Evolutionary conservation across 2,329 filamentous ascomycete species (phyloP).

Genomic region (Paradendryphiella salina): DNA sequence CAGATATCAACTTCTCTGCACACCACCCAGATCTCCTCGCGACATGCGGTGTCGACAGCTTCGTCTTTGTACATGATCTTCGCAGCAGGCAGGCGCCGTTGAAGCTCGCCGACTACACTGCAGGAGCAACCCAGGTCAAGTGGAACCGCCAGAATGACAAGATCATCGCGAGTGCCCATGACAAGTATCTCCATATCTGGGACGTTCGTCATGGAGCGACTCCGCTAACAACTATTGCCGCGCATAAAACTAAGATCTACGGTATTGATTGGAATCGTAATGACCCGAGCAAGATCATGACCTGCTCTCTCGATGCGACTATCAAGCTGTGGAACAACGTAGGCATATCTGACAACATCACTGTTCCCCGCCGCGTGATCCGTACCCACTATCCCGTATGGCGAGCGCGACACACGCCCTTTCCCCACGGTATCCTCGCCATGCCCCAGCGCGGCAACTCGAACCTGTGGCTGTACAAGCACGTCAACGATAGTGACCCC

Average conservation of each 20-base stretch:
- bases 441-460: conserved; percentile 92
- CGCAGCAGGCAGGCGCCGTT: conserved; percentile 53
- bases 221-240: conserved; percentile 81
- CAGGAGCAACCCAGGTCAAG: conserved; percentile 92
- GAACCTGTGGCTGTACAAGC: conserved; percentile 81
- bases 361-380: conserved; percentile 62
- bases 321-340: conserved; percentile 93
- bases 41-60: conserved; percentile 90
- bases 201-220: conserved; percentile 78
- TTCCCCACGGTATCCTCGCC: conserved; percentile 80
- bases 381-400: conserved; percentile 84
- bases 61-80: conserved; percentile 90
- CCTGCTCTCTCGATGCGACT: conserved; percentile 86
- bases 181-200: conserved; percentile 86
- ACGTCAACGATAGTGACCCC: conserved; percentile 51
- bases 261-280: conserved; percentile 93
- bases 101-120: conserved; percentile 85
- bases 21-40: conserved; percentile 87
- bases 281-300: conserved; percentile 71
- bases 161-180: conserved; percentile 87
- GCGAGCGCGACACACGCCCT: conserved; percentile 88
- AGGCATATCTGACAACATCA: conserved; percentile 55
- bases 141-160: conserved; percentile 88
- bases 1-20: conserved; percentile 94
- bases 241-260: conserved; percentile 91